Conservation (phyloP, 73 alveolate genomes). For the Blepharisma stoltei region DNA sequence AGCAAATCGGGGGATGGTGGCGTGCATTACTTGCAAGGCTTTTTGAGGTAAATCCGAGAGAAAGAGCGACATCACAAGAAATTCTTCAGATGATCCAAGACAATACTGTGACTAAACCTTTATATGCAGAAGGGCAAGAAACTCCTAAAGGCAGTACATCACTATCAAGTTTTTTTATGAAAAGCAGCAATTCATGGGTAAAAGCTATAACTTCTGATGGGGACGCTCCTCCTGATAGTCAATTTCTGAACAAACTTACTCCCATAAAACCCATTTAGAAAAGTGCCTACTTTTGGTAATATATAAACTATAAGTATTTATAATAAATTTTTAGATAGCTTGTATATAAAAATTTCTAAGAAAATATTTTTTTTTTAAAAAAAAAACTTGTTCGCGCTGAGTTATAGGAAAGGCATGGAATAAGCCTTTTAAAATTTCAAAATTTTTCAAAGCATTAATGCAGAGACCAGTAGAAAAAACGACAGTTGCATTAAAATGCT, state of each 20-base stretch:
- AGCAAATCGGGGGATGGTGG: neutral
- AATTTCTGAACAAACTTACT: neutral
- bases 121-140: neutral
- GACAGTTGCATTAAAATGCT: neutral
- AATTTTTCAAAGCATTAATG: constrained; percentile 4
- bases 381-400: too few relatives aligned
- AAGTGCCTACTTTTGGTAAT: too few relatives aligned
- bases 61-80: neutral
- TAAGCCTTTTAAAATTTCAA: neutral
- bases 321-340: too few relatives aligned
- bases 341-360: too few relatives aligned
- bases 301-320: too few relatives aligned
- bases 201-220: neutral
- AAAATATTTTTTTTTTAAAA: too few relatives aligned
- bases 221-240: neutral
- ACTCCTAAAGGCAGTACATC: neutral
- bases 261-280: too few relatives aligned
- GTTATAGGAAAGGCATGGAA: constrained; percentile 2
- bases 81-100: neutral
- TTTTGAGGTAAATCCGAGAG: neutral
- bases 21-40: neutral
- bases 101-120: neutral
- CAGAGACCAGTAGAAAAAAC: constrained; percentile 10
- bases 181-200: constrained; percentile 15
- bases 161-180: neutral